Conservation (phyloP, 306 rosid species). For the Quercus glauca region DNA sequence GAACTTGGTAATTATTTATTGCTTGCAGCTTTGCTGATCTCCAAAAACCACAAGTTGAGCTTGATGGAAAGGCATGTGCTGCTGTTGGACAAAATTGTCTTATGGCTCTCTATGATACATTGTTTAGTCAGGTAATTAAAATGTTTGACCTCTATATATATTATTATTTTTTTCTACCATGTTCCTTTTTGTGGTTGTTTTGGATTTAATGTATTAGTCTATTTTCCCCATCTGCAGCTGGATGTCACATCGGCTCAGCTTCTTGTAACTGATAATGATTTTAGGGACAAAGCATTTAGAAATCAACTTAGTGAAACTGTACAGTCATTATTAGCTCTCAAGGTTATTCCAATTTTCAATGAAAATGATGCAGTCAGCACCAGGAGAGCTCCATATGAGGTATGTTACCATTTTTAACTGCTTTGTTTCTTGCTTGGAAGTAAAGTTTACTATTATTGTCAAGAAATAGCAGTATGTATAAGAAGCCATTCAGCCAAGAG, state of each 20-base stretch:
- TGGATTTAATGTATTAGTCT: conserved; percentile 12
- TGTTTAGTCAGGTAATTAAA: conserved; percentile 84
- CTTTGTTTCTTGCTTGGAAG: conserved; percentile 7
- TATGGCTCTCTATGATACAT: conserved; percentile 86
- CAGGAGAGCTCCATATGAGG: conserved; percentile 98
- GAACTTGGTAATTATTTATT: conserved; percentile 14
- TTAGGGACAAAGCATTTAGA: conserved; percentile 89
- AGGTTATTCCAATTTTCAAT: conserved; percentile 86
- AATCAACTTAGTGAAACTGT: conserved; percentile 78
- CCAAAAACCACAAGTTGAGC: conserved; percentile 89
- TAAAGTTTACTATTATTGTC: background rate
- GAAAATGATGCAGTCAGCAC: conserved; percentile 99
- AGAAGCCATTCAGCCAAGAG: background rate
- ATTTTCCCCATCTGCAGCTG: conserved; percentile 55
- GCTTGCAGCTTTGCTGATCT: conserved; percentile 87
- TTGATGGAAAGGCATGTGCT: conserved; percentile 98
- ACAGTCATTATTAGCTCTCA: conserved; percentile 60
- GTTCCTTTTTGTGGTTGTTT: conserved; percentile 1
- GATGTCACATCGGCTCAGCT: conserved; percentile 94
- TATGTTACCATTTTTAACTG: conserved; percentile 27
- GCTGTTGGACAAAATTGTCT: conserved; percentile 96
- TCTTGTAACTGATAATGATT: conserved; percentile 93
- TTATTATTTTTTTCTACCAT: background rate
- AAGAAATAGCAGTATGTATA: background rate
- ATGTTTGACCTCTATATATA: background rate